A percentile compares a stretch with the other conserved stretches of the same genome.
Evolutionary conservation across 148 eudicot species (phyloP).

Genomic region (Rheum nobile): DNA sequence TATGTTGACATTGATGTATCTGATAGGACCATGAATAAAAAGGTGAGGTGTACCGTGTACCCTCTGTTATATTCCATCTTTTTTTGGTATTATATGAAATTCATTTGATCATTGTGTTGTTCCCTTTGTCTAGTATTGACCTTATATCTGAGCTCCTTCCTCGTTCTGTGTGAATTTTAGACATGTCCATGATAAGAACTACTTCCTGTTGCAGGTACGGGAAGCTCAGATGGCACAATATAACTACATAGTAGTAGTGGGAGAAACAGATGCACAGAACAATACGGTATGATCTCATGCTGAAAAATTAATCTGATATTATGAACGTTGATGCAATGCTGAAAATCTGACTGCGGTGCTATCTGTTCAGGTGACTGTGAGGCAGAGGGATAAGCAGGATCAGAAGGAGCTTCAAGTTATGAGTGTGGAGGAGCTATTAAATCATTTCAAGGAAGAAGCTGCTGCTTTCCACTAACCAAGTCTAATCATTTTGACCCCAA

Average conservation of each 20-base stretch:
- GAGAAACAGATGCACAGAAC: constrained; percentile 66
- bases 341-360: background rate
- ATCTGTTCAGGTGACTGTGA: constrained; percentile 55
- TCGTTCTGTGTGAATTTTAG: background rate
- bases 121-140: background rate
- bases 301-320: background rate
- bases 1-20: constrained; percentile 70
- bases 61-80: background rate
- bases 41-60: constrained; percentile 27
- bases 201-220: constrained; percentile 41
- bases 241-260: constrained; percentile 92
- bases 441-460: constrained; percentile 47
- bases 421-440: constrained; percentile 44
- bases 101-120: background rate
- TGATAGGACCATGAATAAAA: constrained; percentile 80
- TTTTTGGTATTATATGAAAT: background rate
- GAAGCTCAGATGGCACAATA: constrained; percentile 91
- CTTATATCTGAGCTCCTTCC: background rate
- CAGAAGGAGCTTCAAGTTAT: constrained; percentile 27
- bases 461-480: constrained; percentile 37
- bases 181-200: background rate
- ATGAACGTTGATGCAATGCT: background rate
- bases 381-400: constrained; percentile 51
- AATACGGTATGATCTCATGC: constrained; percentile 31
- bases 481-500: background rate